Base-by-base conservation (phyloP, 83 land plant genomes). In the Thuja plicata region DNA sequence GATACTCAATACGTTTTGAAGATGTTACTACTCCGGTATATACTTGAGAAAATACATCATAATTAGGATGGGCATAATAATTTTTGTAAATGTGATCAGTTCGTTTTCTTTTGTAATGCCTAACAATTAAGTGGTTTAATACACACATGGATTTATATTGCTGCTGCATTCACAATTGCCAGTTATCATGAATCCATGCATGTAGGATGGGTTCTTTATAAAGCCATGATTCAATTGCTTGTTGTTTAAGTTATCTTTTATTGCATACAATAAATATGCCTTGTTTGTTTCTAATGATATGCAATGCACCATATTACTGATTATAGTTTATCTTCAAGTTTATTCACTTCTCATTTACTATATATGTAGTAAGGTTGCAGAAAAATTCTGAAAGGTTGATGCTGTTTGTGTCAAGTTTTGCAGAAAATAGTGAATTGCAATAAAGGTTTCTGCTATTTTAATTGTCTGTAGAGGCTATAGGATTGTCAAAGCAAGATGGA, bases 1-100 rank as follows among this genome's bases (percentile, higher is more conserved):
- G 99, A 40, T 98, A 98, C 76, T 96, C 97, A 40, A 96, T 98
- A 24, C 94, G 99, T 52, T 98, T 98, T 92, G 99, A 98, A 90
- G 99, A 98, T 90, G 70, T 96, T 27, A 92, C 97, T 54, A 94
- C 93, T 55, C 89, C 91, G 50, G 98, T 97, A 90, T 84, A 94
- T n/a, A 34, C 16, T 80, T 17, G 54, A 83, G 32, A 83, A n/a
- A 83, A 83, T 80, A 80, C n/a, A 19, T n/a, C 27, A 80, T 80
- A 80, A 43, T 40, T 80, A 80, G 48, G 38, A 80, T 80, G 10
- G 24, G 84, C 24, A 41, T 40, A 45, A 10, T 80, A 80, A 43
- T 41, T 80, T 24, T 27, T 80, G 10, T 30, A 27, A 66, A 66
- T 27, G n/a, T 66, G 10, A 66, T 27, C 10, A 66, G 73, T 66